Evolutionary conservation across 192 early-diverging fungal species (phyloP).

Genomic region (Tieghemiomyces parasiticus): DNA sequence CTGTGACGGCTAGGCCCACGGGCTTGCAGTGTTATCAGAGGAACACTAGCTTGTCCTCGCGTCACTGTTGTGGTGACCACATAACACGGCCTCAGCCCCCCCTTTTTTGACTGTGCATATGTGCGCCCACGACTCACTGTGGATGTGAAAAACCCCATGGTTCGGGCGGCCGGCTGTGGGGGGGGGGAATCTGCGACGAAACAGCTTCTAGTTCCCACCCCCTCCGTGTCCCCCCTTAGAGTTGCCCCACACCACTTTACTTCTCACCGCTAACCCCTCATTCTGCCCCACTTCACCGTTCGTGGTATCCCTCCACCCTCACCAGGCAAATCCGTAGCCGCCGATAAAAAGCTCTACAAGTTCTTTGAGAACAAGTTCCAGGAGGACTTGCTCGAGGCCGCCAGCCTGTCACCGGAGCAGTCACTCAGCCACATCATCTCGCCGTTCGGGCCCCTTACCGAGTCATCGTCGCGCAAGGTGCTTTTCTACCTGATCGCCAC

Average conservation of each 20-base stretch:
- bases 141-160: background rate
- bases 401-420: slow-evolving; percentile 48
- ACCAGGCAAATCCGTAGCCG: slow-evolving; percentile 78
- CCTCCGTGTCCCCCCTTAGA: no score
- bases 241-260: no score
- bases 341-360: slow-evolving; percentile 85
- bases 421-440: slow-evolving; percentile 51
- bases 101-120: background rate
- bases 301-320: no score
- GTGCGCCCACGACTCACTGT: background rate
- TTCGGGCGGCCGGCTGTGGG: no score
- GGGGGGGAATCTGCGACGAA: no score
- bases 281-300: no score
- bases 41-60: background rate
- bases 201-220: no score
- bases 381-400: slow-evolving; percentile 40
- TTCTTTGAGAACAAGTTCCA: slow-evolving; percentile 75
- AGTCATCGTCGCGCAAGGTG: slow-evolving; percentile 69
- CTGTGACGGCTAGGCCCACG: background rate
- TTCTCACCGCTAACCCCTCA: no score
- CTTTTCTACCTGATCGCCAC: slow-evolving; percentile 92
- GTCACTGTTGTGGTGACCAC: background rate
- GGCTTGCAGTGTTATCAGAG: background rate
- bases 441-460: slow-evolving; percentile 81
- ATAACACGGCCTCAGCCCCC: background rate